Base-by-base conservation (phyloP, 2,329 filamentous ascomycete species). In the Sclerotinia nivalis region DNA sequence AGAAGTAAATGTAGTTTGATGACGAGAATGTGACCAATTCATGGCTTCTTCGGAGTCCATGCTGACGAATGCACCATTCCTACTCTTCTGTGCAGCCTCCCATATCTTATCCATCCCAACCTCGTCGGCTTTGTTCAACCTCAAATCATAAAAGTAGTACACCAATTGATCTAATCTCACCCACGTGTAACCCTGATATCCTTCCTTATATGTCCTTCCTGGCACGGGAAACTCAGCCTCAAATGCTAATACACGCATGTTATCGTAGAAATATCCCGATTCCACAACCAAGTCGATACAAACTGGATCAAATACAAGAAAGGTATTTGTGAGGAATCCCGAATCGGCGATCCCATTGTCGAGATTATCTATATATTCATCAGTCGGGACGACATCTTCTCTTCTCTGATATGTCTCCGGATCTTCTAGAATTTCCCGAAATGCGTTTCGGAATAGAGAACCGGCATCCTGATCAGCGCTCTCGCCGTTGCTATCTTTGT, bases 31-130 rank as follows among this genome's bases (percentile, higher is more conserved):
- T 25, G 34, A 34, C 37, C 37, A n/a, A 25, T 28, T 60, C n/a
- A 45, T 40, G 15, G 68, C 68, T 25, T 71, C 70, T n/a, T 65
- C 62, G 8, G 22, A 25, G 49, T 71, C 67, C 56, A 71, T 50
- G 34, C 62, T 65, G 9, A 71, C 58, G 59, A 71, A 70, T 20
- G 68, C 70, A 43, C 31, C 12, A 34, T 70, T 13, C 2, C 6
- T n/a, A 47, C 70, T 70, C 40, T 25, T 9, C 37, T 68, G 49
- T 52, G 60, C 62, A 9, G 40, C 64, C n/a, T 68, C 50, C 70
- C 68, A 70, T 45, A 71, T 70, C 9, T 70, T n/a, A 70, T 70
- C 70, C 68, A 70, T 71, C 9, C 50, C 56, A 45, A 68, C 43
- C 18, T 68, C 61, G 7, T 56, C 37, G 37, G 37, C 37, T 40